Percentiles rank a stretch among this genome's conserved stretches.
Conservation (phyloP, 108 stramenopile genomes). For the Nitzschia sp. region DNA sequence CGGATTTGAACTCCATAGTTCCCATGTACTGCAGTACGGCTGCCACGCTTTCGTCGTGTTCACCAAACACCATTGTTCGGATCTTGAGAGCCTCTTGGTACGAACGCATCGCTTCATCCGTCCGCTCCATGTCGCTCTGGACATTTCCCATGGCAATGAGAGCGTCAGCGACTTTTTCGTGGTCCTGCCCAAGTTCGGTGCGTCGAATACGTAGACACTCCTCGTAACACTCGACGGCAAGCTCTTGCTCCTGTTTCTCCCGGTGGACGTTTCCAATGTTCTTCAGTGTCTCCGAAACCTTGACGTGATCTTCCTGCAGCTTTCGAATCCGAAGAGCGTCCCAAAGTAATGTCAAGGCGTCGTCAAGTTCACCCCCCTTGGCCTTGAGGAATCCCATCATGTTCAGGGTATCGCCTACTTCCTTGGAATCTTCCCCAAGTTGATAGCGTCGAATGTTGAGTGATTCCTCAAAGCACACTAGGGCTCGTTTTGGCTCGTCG, state of each 20-base stretch:
- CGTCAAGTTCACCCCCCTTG: constrained; percentile 57
- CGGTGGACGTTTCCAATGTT: constrained; percentile 80
- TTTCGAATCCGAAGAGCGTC: constrained; percentile 74
- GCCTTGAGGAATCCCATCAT: constrained; percentile 77
- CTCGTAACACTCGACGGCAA: constrained; percentile 71
- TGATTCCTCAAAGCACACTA: constrained; percentile 65
- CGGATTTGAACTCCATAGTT: constrained; percentile 60
- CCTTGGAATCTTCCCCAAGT: constrained; percentile 57
- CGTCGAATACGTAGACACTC: constrained; percentile 66
- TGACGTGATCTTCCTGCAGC: constrained; percentile 56
- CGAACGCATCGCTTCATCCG: constrained; percentile 56
- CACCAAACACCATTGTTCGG: constrained; percentile 37
- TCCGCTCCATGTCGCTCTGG: constrained; percentile 52
- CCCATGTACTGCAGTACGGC: constrained; percentile 68
- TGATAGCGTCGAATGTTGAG: constrained; percentile 60
- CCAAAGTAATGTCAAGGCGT: constrained; percentile 53
- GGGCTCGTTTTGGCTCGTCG: constrained; percentile 54
- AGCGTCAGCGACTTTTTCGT: constrained; percentile 69
- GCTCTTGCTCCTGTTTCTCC: constrained; percentile 56
- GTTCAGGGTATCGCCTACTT: constrained; percentile 77
- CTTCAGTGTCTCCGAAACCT: constrained; percentile 79
- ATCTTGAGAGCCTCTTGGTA: constrained; percentile 67
- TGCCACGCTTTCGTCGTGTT: constrained; percentile 59
- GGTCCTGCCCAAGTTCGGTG: constrained; percentile 57
- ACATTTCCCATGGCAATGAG: constrained; percentile 72